phyloP scores from a whole-genome alignment of 805 yeast species.

The Kazachstania viticola region DNA sequence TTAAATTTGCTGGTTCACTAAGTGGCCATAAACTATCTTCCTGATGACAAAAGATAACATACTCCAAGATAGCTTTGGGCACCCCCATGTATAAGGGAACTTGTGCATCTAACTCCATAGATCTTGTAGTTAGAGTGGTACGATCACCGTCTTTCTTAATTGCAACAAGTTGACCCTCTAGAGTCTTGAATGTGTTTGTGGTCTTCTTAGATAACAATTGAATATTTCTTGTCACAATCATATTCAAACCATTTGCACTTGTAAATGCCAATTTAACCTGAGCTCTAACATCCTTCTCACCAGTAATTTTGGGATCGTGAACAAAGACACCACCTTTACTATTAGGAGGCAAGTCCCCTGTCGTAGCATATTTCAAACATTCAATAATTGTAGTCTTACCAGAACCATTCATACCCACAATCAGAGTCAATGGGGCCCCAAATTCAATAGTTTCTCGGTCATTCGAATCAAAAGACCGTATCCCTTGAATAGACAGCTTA shows the following conservation, averaged over 20 bases:
- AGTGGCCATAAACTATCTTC: conserved; percentile 96
- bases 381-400: conserved; percentile 96
- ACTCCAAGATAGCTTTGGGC: conserved; percentile 74
- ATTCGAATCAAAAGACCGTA: conserved; percentile 83
- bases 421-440: conserved; percentile 80
- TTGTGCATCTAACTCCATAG: conserved; percentile 71
- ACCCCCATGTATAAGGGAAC: conserved; percentile 83
- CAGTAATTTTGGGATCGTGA: conserved; percentile 78
- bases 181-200: conserved; percentile 68
- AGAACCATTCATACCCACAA: conserved; percentile 92
- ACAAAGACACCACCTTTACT: conserved; percentile 93
- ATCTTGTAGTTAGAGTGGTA: conserved; percentile 65
- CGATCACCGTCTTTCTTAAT: conserved; percentile 51
- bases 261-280: conserved; percentile 83
- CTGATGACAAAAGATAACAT: conserved; percentile 94
- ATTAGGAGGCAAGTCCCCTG: conserved; percentile 93
- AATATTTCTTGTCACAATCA: conserved; percentile 82
- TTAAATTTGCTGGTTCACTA: conserved; percentile 77
- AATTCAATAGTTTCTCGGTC: conserved; percentile 79
- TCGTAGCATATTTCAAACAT: conserved; percentile 84
- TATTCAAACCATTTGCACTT: conserved; percentile 56
- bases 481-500: conserved; percentile 69
- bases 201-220: conserved; percentile 56
- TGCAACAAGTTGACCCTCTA: conserved; percentile 77
- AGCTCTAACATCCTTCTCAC: conserved; percentile 70